phyloP scores from a whole-genome alignment of 352 stramenopile genomes.

The Peronosclerospora sorghi region DNA sequence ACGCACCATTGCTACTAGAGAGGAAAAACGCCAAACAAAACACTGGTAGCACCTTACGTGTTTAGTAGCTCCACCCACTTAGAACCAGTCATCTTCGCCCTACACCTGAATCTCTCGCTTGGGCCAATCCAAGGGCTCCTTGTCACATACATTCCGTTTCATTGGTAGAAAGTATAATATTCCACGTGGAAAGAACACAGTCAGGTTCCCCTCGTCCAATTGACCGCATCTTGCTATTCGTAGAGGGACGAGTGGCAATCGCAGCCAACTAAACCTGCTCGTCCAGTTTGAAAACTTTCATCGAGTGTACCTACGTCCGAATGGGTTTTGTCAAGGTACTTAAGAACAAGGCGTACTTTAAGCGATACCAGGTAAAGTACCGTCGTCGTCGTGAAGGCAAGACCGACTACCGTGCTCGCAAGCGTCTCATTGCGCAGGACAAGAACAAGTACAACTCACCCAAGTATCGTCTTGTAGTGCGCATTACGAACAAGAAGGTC shows the following conservation, averaged over 20 bases:
- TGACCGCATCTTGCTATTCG: conserved; percentile 8
- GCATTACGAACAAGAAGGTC: conserved; percentile 93
- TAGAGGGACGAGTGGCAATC: conserved; percentile 3
- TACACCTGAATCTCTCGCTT: conserved; percentile 12
- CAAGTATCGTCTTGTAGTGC: conserved; percentile 95
- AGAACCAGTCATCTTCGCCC: conserved; percentile 72
- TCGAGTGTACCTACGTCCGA: conserved; percentile 26
- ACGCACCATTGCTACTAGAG: conserved; percentile 70
- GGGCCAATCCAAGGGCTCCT: too few relatives aligned
- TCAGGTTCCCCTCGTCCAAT: not conserved
- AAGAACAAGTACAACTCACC: conserved; percentile 99
- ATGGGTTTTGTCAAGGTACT: conserved; percentile 97
- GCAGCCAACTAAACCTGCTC: conserved; percentile 17
- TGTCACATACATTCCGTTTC: too few relatives aligned
- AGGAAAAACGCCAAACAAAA: conserved; percentile 83
- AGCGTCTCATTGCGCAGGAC: conserved; percentile 96
- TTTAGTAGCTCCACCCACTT: too few relatives aligned
- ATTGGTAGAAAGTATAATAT: too few relatives aligned
- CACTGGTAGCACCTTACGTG: too few relatives aligned
- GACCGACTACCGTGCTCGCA: conserved; percentile 99
- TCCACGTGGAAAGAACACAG: too few relatives aligned
- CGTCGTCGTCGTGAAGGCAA: conserved; percentile 96
- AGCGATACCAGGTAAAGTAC: conserved; percentile 99
- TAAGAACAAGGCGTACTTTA: conserved; percentile 99
- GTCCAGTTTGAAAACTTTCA: conserved; percentile 71